Percentiles rank a stretch among this genome's conserved stretches.
These are phyloP conservation scores for Ambrosiella beaveri DNA, from an alignment of 2,329 filamentous ascomycete species.

Conservation along the genomic window DNA sequence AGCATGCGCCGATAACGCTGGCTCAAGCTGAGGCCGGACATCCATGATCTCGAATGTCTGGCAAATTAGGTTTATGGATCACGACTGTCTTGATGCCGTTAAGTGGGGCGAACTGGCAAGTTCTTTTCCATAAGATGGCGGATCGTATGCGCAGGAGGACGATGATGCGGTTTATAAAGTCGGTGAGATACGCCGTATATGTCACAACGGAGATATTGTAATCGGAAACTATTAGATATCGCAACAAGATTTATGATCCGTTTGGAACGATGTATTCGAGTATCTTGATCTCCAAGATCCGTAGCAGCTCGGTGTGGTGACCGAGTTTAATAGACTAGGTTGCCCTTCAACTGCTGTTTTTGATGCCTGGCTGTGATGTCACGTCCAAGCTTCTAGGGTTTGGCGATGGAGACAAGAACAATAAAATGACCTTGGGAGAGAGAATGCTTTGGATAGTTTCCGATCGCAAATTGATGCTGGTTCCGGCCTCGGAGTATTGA, in stretches of 20 bases:
- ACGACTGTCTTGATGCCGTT: too few relatives aligned
- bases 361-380: not conserved
- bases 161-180: not conserved
- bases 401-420: not conserved
- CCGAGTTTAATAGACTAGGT: not conserved
- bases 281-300: too few relatives aligned
- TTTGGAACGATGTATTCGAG: too few relatives aligned
- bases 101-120: not conserved
- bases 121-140: not conserved
- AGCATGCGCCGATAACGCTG: conserved; percentile 53
- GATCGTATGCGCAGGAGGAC: not conserved
- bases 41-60: conserved; percentile 46
- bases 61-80: too few relatives aligned
- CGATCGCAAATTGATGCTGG: too few relatives aligned
- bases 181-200: not conserved
- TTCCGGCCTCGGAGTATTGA: too few relatives aligned
- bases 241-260: too few relatives aligned
- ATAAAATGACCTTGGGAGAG: not conserved
- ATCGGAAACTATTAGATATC: too few relatives aligned
- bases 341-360: not conserved
- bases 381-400: not conserved
- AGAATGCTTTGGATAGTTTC: too few relatives aligned
- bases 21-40: conserved; percentile 70
- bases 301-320: too few relatives aligned
- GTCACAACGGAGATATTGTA: not conserved